Evolutionary conservation across 768 basidiomycete genomes (phyloP).

Genomic region (Rhizopogon rudus): DNA sequence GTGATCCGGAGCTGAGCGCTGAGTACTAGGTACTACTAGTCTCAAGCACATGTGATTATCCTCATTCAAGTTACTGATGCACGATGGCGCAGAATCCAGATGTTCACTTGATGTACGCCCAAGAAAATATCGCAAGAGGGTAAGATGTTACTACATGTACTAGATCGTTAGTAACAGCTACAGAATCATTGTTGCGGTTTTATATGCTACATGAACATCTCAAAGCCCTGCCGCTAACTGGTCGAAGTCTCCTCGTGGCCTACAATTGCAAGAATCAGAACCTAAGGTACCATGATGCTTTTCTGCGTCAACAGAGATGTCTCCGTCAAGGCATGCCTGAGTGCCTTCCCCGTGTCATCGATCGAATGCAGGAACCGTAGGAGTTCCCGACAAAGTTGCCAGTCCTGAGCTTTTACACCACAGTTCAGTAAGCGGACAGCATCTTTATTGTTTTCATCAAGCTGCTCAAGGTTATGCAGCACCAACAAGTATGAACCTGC

Average conservation of each 20-base stretch:
- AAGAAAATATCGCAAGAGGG: background rate
- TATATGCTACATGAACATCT: background rate
- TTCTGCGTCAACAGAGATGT: slow-evolving; percentile 30
- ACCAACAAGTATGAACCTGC: slow-evolving; percentile 93
- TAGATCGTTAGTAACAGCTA: background rate
- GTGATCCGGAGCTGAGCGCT: too few species aligned
- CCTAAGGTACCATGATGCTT: background rate
- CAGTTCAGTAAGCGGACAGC: slow-evolving; percentile 74
- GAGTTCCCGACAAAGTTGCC: slow-evolving; percentile 88
- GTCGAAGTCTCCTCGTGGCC: background rate
- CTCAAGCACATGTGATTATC: background rate
- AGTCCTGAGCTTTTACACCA: slow-evolving; percentile 76
- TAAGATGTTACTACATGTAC: background rate
- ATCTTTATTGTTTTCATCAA: slow-evolving; percentile 73
- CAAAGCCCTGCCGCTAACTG: too few species aligned
- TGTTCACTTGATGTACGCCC: background rate
- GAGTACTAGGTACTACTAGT: background rate
- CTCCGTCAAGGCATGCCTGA: slow-evolving; percentile 56
- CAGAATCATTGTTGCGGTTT: background rate
- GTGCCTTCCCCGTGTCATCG: slow-evolving; percentile 75
- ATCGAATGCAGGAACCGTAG: slow-evolving; percentile 90
- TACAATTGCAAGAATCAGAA: background rate
- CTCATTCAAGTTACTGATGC: too few species aligned
- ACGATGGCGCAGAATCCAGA: too few species aligned
- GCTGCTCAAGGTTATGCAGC: slow-evolving; percentile 87